phyloP scores from a whole-genome alignment of 495 filamentous ascomycete genomes.

The Aspergillus sclerotiicarbonarius region DNA sequence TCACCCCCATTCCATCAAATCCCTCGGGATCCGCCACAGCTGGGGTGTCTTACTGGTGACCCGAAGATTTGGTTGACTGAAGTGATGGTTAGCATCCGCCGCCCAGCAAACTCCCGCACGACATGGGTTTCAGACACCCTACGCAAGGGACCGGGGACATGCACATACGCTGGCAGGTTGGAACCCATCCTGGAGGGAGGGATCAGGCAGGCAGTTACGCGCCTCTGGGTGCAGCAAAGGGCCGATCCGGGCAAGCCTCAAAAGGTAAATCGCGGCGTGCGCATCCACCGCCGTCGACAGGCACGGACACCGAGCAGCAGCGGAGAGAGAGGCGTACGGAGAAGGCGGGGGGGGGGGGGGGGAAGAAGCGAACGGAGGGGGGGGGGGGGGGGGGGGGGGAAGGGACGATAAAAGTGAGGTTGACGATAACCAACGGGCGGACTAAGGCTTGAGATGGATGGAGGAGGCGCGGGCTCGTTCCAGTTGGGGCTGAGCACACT shows the following conservation, averaged over 20 bases:
- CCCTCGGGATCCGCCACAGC: constrained; percentile 4
- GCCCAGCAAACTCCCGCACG: not conserved
- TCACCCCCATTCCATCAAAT: not conserved
- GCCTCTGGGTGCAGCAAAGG: constrained; percentile 29
- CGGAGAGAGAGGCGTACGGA: constrained; percentile 14
- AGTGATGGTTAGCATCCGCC: constrained; percentile 32
- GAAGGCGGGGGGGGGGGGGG: constrained; percentile 10
- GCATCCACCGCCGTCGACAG: constrained; percentile 40
- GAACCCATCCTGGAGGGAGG: constrained; percentile 51
- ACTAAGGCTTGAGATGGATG: constrained; percentile 18
- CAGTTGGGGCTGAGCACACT: constrained; percentile 34
- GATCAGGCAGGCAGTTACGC: constrained; percentile 26
- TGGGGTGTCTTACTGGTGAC: constrained; percentile 57
- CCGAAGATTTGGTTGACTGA: constrained; percentile 58
- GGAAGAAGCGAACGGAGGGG: constrained; percentile 11
- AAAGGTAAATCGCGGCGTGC: constrained; percentile 33
- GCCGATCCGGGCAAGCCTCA: constrained; percentile 46
- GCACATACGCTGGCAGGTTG: constrained; percentile 58
- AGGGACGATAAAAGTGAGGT: constrained; percentile 18
- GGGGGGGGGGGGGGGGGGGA: constrained; percentile 21
- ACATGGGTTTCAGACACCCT: not conserved
- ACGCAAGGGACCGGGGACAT: not conserved
- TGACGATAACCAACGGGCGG: constrained; percentile 18
- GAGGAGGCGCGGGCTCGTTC: constrained; percentile 14
- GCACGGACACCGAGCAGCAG: constrained; percentile 21